Conservation (phyloP, 2,329 filamentous ascomycete species). For the Penicillium sp. region DNA sequence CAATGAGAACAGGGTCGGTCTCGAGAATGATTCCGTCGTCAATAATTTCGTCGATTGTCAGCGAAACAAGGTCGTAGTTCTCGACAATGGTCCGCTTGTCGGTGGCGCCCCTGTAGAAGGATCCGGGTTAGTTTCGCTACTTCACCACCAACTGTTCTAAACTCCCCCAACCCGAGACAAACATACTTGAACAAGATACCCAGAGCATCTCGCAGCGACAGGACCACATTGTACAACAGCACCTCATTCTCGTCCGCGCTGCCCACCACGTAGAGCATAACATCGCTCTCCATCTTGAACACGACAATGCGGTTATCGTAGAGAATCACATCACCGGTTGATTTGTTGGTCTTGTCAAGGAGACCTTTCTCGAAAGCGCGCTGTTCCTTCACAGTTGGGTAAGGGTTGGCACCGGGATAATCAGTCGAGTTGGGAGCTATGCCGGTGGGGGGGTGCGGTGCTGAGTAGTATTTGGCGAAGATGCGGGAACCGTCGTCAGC, state of each 20-base stretch:
- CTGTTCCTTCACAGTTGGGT: conserved; percentile 88
- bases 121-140: conserved; percentile 19
- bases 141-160: not conserved
- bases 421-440: conserved; percentile 59
- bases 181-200: conserved; percentile 89
- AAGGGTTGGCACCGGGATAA: conserved; percentile 73
- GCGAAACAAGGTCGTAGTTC: conserved; percentile 94
- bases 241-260: conserved; percentile 95
- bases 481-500: conserved; percentile 89
- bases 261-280: conserved; percentile 94
- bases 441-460: conserved; percentile 68
- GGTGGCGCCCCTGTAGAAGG: conserved; percentile 74
- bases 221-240: conserved; percentile 88
- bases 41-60: conserved; percentile 93
- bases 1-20: conserved; percentile 92
- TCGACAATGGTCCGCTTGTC: conserved; percentile 98
- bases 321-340: conserved; percentile 92
- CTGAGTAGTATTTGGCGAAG: conserved; percentile 89
- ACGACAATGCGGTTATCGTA: conserved; percentile 96
- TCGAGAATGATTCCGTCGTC: conserved; percentile 97
- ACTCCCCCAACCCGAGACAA: not conserved
- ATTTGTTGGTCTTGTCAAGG: conserved; percentile 93
- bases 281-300: conserved; percentile 97
- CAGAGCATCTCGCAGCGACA: conserved; percentile 87
- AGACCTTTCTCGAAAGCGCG: conserved; percentile 97